These are phyloP conservation scores for Salix purpurea DNA, from an alignment of 345 rosid species.

Conservation along the genomic window DNA sequence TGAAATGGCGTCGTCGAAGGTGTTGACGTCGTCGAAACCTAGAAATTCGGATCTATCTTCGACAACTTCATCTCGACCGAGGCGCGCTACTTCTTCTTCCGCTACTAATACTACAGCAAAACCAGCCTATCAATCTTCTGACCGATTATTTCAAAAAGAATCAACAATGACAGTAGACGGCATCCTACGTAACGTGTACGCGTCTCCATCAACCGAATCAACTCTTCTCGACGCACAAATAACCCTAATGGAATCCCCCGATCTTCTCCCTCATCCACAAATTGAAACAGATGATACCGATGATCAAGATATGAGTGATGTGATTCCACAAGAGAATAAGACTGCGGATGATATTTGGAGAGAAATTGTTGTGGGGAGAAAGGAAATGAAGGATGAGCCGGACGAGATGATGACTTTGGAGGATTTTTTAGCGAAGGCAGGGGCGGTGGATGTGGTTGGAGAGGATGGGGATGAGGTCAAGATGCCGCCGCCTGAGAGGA, in stretches of 20 bases:
- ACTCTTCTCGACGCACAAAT: slow-evolving; percentile 39
- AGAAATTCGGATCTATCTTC: slow-evolving; percentile 52
- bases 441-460: slow-evolving; percentile 39
- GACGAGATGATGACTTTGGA: slow-evolving; percentile 89
- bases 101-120: slow-evolving; percentile 23
- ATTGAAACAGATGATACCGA: background rate
- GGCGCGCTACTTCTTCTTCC: slow-evolving; percentile 42
- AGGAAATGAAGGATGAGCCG: slow-evolving; percentile 66
- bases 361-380: slow-evolving; percentile 68
- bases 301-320: background rate
- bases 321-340: slow-evolving; percentile 10
- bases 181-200: slow-evolving; percentile 30
- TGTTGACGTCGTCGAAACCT: slow-evolving; percentile 58
- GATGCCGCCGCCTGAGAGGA: slow-evolving; percentile 34
- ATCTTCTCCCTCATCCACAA: background rate
- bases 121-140: slow-evolving; percentile 14
- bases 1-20: slow-evolving; percentile 62
- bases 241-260: slow-evolving; percentile 38
- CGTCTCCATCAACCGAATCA: slow-evolving; percentile 36
- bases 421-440: slow-evolving; percentile 76
- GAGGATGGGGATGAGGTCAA: slow-evolving; percentile 22
- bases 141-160: slow-evolving; percentile 23
- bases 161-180: slow-evolving; percentile 45
- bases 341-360: slow-evolving; percentile 81
- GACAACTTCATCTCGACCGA: slow-evolving; percentile 27